These are phyloP conservation scores for Pseudozyma pruni DNA, from an alignment of 1,284 basidiomycete species.

Conservation along the genomic window DNA sequence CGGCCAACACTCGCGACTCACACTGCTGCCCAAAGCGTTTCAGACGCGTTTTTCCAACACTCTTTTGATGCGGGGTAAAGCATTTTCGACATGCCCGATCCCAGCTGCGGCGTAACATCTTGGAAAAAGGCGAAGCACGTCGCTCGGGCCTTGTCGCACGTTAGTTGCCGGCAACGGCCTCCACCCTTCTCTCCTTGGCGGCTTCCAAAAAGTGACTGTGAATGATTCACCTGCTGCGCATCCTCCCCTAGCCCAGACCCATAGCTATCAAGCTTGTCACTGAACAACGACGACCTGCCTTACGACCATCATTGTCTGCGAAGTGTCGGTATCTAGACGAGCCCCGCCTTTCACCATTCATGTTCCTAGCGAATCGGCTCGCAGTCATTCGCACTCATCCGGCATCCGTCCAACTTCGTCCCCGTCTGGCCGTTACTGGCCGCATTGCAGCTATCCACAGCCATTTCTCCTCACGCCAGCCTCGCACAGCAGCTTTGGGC, in stretches of 20 bases:
- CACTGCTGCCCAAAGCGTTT: neutral
- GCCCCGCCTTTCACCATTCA: conserved; percentile 5
- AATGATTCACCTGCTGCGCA: conserved; percentile 6
- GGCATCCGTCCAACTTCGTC: neutral
- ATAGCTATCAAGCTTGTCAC: neutral
- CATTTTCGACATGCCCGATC: too few relatives aligned
- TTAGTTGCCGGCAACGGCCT: conserved; percentile 2
- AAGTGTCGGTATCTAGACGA: neutral
- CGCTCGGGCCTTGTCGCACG: conserved; percentile 5
- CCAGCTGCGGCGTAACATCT: neutral
- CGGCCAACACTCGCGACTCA: neutral
- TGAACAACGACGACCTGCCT: neutral
- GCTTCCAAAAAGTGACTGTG: conserved; percentile 11
- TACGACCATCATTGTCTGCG: conserved; percentile 3
- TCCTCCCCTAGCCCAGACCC: neutral
- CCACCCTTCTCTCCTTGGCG: conserved; percentile 6
- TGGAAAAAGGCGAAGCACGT: conserved; percentile 2
- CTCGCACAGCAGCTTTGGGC: conserved; percentile 8
- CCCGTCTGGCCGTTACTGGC: neutral
- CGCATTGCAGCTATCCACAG: neutral
- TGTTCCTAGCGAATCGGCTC: conserved; percentile 21
- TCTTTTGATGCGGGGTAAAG: conserved; percentile 13
- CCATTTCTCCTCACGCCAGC: neutral
- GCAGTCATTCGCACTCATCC: conserved; percentile 15
- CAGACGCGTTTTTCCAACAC: neutral